Percentiles rank a stretch among this genome's conserved stretches.
These are phyloP conservation scores for Magnusiomyces paraingens DNA, from an alignment of 1,139 yeast species.

Conservation along the genomic window DNA sequence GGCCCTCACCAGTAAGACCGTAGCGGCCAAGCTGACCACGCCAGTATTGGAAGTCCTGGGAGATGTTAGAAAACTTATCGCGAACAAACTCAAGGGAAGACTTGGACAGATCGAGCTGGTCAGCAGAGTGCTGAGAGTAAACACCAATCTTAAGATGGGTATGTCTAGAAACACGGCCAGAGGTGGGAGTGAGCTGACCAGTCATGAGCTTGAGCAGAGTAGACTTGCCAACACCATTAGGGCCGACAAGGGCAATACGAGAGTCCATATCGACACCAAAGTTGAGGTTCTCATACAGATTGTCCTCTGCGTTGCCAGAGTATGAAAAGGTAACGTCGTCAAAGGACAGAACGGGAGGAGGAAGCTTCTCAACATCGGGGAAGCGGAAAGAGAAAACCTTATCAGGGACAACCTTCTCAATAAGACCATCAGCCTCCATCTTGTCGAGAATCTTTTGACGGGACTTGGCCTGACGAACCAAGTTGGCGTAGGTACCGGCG, in stretches of 20 bases:
- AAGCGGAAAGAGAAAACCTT: conserved; percentile 89
- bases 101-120: conserved; percentile 91
- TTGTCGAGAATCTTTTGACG: conserved; percentile 98
- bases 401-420: conserved; percentile 88
- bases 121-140: conserved; percentile 98
- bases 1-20: conserved; percentile 98
- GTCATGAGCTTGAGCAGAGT: conserved; percentile 94
- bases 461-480: conserved; percentile 97
- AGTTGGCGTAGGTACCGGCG: conserved; percentile 99
- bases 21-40: conserved; percentile 97
- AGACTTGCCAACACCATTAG: conserved; percentile 99
- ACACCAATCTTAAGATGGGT: conserved; percentile 98
- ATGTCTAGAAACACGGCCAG: conserved; percentile 94
- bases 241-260: conserved; percentile 95
- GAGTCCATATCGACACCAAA: conserved; percentile 99
- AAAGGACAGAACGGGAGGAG: conserved; percentile 97
- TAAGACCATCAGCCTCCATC: conserved; percentile 99
- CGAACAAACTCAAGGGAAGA: conserved; percentile 95
- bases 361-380: conserved; percentile 94
- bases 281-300: conserved; percentile 82
- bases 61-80: conserved; percentile 78
- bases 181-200: conserved; percentile 82
- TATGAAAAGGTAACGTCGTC: conserved; percentile 92
- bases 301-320: conserved; percentile 80
- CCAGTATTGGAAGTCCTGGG: conserved; percentile 99